Evolutionary conservation across 2,329 filamentous ascomycete genomes (phyloP), one percentile per base, ranked within the genome.

Genomic region (Xylariaceae sp.): DNA sequence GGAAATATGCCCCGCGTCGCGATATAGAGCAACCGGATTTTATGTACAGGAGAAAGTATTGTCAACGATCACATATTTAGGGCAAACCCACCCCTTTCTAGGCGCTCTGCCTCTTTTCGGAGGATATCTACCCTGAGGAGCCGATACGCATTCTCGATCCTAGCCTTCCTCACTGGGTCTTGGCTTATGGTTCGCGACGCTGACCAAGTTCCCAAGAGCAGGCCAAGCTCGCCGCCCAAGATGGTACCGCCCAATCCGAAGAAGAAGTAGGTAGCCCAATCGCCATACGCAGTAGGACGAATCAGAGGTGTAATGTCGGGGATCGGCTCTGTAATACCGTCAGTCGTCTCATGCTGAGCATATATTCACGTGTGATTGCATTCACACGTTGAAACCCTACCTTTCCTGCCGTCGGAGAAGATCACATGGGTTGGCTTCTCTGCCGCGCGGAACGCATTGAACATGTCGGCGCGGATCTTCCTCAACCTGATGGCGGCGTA

Each of bases 61-160:
- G 13, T 40, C 41, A 15, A 24, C 15, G 20, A 35, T 60, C 36
- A 57, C 49, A 55, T 43, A 18, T 36, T 27, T 6, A 50, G 20
- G 6, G 37, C n/a, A n/a, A 29, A 30, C 8, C 48, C 50, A 9
- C 51, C 55, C 16, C 27, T 42, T 21, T 88, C 84, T 54, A 89
- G 59, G 21, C 71, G 64, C 59, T 82, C 74, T 8, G 85, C 80
- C 71, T 88, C 77, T 56, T 76, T 77, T 62, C 81, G 78, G 63
- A 89, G 66, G n/a, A 81, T 77, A 71, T 89, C 86, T 0, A 82
- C 82, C 53, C 79, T 79, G 67, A 87, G 88, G 50, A 75, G 77
- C 60, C 80, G 75, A 57, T 86, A 88, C 0, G 86, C 86, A 45
- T 70, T 78, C 70, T 88, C 83, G 49, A 89, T 83, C 58, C 85